Base-by-base conservation (phyloP, 2,329 filamentous ascomycete species). In the Ophiostoma perfectum region DNA sequence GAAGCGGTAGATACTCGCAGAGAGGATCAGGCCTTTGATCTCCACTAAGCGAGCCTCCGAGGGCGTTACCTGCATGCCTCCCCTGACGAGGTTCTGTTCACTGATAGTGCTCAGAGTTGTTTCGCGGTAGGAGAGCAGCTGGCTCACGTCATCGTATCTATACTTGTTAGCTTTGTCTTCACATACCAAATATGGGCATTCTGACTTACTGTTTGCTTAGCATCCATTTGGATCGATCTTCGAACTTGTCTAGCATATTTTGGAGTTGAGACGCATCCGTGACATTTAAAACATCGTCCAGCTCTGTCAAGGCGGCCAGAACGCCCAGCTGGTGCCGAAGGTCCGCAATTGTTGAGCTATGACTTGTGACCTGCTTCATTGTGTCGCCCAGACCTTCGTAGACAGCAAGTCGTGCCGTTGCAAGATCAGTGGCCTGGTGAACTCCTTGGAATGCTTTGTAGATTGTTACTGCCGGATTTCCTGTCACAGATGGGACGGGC, bases 371-470 rank as follows among this genome's bases (percentile, higher is more conserved):
- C 44, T 81, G 82, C 63, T 80, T 80, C 82, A 92, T 88, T 0
- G 84, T 86, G 58, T 80, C 80, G 67, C 83, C 80, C 58, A 91
- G 80, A 4, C 89, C 87, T 55, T 86, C 82, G 69, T 92, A 85
- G 3, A 94, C 81, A 16, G 84, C 84, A 39, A 78, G 76, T 63
- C 82, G 80, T 36, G 90, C 84, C 8, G 83, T 78, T 2, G 76
- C 70, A 12, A 86, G 75, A 65, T 88, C 85, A 9, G 82, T 81
- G 2, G 89, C 87, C 71, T 87, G 88, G 74, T 92, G 86, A 70
- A 97, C 83, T 36, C 87, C 86, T 76, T 97, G 92, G 70, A 96
- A 93, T 0, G 88, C 87, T 73, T 89, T 90, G 78, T 96, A 97
- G 0, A 94, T 81, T 0, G 86, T 88, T 3, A 89, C 88, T 1